Percentiles rank a stretch among this genome's conserved stretches.
Conservation (phyloP, 495 filamentous ascomycete species). For the Polyplosphaeria fusca region DNA sequence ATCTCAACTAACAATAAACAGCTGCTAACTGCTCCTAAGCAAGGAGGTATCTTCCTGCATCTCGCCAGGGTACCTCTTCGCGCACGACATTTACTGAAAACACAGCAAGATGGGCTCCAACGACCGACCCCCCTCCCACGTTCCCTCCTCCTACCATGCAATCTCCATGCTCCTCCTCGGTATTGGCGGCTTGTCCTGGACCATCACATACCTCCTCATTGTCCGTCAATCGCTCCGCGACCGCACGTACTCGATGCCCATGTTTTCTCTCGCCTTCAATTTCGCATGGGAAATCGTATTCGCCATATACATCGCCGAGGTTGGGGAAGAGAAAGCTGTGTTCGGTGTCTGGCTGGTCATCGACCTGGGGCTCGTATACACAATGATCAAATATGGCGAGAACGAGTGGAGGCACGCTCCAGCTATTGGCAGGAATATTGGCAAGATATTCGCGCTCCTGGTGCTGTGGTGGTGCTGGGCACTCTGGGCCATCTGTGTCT, state of each 20-base stretch:
- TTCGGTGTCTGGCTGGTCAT: conserved; percentile 46
- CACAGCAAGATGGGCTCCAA: conserved; percentile 49
- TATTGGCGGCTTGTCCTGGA: conserved; percentile 44
- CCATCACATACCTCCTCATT: conserved; percentile 45
- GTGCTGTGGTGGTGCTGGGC: conserved; percentile 34
- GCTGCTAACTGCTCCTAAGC: too few species aligned
- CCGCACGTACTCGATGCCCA: conserved; percentile 49
- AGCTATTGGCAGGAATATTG: conserved; percentile 41
- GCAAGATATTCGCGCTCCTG: conserved; percentile 35
- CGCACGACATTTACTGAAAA: too few species aligned
- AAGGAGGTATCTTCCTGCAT: too few species aligned
- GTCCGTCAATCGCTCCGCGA: conserved; percentile 40
- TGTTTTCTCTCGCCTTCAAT: conserved; percentile 46
- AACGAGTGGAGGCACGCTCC: conserved; percentile 41
- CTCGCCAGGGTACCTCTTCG: too few species aligned
- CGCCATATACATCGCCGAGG: conserved; percentile 43
- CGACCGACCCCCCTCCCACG: conserved; percentile 42
- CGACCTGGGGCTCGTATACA: conserved; percentile 45
- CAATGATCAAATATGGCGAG: conserved; percentile 39
- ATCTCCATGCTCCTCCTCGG: conserved; percentile 42
- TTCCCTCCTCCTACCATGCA: conserved; percentile 40
- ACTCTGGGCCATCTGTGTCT: conserved; percentile 40
- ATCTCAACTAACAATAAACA: too few species aligned
- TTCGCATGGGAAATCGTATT: conserved; percentile 48
- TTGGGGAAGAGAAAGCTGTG: conserved; percentile 40